Conservation (phyloP, 768 basidiomycete species). For the Serpula lacrymans region DNA sequence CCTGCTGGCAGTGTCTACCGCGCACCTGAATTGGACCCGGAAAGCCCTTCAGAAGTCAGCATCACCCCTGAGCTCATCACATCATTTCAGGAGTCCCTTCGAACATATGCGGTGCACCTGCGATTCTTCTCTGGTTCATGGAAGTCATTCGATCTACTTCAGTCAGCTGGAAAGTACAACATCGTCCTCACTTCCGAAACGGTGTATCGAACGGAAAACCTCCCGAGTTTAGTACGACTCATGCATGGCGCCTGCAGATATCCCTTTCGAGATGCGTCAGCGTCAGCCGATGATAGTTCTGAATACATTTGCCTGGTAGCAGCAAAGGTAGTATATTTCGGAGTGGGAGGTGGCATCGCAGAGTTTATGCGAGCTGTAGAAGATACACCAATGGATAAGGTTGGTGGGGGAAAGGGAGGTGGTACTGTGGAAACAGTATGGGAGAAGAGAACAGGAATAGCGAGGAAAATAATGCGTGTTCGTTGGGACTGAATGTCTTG, state of each 20-base stretch:
- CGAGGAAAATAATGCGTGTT: conserved; percentile 65
- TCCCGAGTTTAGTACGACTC: conserved; percentile 56
- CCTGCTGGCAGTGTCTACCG: conserved; percentile 51
- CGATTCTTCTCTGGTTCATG: conserved; percentile 84
- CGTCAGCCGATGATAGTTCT: conserved; percentile 1
- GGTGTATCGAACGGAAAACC: conserved; percentile 71
- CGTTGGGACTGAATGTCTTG: conserved; percentile 48
- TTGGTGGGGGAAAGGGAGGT: conserved; percentile 10
- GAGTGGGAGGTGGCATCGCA: conserved; percentile 84
- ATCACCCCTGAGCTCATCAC: conserved; percentile 60
- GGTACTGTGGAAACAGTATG: conserved; percentile 58
- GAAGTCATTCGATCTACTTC: conserved; percentile 45
- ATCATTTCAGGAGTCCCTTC: conserved; percentile 63
- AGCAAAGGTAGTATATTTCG: conserved; percentile 92
- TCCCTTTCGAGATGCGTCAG: background rate
- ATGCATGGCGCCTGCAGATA: conserved; percentile 38
- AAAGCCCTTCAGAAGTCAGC: conserved; percentile 53
- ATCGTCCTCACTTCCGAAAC: conserved; percentile 89
- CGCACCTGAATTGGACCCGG: conserved; percentile 19
- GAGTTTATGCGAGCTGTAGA: conserved; percentile 66
- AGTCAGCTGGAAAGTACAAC: conserved; percentile 48
- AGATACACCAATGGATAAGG: conserved; percentile 15
- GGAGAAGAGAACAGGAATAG: conserved; percentile 67
- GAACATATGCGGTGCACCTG: conserved; percentile 51
- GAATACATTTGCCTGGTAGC: conserved; percentile 67